A percentile compares a stretch with the other conserved stretches of the same genome.
Evolutionary conservation across 495 filamentous ascomycete species (phyloP).

Genomic region (Chlorociboria aeruginascens): DNA sequence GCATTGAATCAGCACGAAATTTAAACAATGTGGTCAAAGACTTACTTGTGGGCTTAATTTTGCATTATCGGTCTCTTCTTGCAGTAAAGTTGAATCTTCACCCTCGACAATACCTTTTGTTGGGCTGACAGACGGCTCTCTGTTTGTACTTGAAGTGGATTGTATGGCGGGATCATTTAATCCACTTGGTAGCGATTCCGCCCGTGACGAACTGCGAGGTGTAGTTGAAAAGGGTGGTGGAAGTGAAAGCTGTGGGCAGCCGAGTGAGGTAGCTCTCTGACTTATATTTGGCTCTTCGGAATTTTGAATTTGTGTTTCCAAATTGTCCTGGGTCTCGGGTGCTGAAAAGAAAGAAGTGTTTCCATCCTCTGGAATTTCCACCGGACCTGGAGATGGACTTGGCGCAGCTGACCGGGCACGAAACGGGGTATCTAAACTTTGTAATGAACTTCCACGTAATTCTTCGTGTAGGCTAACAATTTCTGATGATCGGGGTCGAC

Average conservation of each 20-base stretch:
- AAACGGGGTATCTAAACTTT: slow-evolving; percentile 13
- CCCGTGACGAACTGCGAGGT: slow-evolving; percentile 38
- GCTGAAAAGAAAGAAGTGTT: slow-evolving; percentile 7
- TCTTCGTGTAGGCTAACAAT: slow-evolving; percentile 14
- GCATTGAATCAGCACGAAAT: not conserved
- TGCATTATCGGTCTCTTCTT: not conserved
- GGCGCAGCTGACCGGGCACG: slow-evolving; percentile 9
- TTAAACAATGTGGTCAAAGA: not conserved
- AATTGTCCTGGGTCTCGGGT: slow-evolving; percentile 9
- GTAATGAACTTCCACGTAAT: slow-evolving; percentile 12
- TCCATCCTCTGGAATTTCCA: slow-evolving; percentile 5
- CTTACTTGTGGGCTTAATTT: slow-evolving; percentile 3
- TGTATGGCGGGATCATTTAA: not conserved
- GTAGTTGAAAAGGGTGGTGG: slow-evolving; percentile 30
- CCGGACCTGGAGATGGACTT: slow-evolving; percentile 3
- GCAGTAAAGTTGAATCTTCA: not conserved
- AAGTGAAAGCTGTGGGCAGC: slow-evolving; percentile 19
- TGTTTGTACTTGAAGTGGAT: slow-evolving; percentile 1
- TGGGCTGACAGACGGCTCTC: slow-evolving; percentile 5
- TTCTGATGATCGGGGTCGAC: not conserved
- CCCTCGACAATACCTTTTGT: not conserved
- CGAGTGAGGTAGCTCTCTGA: too few species aligned
- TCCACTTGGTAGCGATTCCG: slow-evolving; percentile 30
- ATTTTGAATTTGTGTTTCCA: slow-evolving; percentile 1
- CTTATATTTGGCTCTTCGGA: too few species aligned